Conservation (phyloP, 805 yeast genomes). For the Metschnikowia kunwiensis region DNA sequence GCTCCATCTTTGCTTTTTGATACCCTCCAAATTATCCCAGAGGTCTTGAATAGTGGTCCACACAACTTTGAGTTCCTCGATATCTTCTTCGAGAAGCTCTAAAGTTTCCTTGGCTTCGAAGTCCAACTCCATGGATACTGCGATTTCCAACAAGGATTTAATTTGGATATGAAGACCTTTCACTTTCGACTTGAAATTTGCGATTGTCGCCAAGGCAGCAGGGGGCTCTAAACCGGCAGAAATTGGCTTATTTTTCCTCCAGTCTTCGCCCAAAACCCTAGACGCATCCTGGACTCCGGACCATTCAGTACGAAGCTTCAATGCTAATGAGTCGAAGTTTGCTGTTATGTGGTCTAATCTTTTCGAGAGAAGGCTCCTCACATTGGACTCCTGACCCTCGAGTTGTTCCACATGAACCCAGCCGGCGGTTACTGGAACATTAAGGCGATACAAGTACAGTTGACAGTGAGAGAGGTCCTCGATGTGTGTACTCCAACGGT, state of each 20-base stretch:
- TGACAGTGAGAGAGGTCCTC: slow-evolving; percentile 27
- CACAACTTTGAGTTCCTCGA: slow-evolving; percentile 53
- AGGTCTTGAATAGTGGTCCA: slow-evolving; percentile 61
- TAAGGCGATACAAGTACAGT: slow-evolving; percentile 36
- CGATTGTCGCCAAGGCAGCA: slow-evolving; percentile 41
- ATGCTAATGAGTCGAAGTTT: slow-evolving; percentile 40
- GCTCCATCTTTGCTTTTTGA: slow-evolving; percentile 49
- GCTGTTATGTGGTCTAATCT: slow-evolving; percentile 39
- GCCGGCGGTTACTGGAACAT: slow-evolving; percentile 46
- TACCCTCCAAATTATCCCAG: slow-evolving; percentile 43
- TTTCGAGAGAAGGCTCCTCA: slow-evolving; percentile 35
- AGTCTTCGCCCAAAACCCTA: slow-evolving; percentile 32
- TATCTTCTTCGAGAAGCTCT: slow-evolving; percentile 41
- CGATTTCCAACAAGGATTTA: slow-evolving; percentile 12
- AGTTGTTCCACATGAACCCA: slow-evolving; percentile 68
- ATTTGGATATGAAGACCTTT: slow-evolving; percentile 6
- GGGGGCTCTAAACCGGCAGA: slow-evolving; percentile 41
- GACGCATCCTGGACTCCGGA: slow-evolving; percentile 32
- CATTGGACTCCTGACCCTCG: slow-evolving; percentile 43
- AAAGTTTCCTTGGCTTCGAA: slow-evolving; percentile 28
- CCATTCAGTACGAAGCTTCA: slow-evolving; percentile 42
- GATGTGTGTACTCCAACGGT: slow-evolving; percentile 13
- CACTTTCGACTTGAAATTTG: slow-evolving; percentile 30
- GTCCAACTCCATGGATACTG: slow-evolving; percentile 32
- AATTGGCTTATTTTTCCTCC: slow-evolving; percentile 50